Percentiles rank a stretch among this genome's conserved stretches.
phyloP scores from a whole-genome alignment of 1,139 yeast species.

The Blastobotrys capitulatus region DNA sequence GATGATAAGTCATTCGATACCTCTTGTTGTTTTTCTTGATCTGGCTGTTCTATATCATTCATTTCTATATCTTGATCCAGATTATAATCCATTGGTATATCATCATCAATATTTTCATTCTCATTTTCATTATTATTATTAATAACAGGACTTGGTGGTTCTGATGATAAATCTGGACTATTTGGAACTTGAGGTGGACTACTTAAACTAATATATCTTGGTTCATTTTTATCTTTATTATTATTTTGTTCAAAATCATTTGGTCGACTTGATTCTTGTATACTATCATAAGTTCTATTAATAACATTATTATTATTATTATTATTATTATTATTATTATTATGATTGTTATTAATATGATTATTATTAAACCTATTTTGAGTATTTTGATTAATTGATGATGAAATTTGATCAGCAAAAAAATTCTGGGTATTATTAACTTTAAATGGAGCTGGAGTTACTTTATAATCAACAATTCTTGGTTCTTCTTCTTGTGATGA shows the following conservation, averaged over 20 bases:
- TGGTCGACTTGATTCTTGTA: background rate
- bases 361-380: background rate
- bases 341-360: background rate
- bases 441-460: conserved; percentile 1
- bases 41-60: background rate
- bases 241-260: background rate
- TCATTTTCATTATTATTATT: background rate
- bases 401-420: conserved; percentile 8
- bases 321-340: background rate
- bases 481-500: background rate
- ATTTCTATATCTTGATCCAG: too few relatives aligned
- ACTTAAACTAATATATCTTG: background rate
- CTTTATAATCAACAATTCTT: background rate
- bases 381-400: conserved; percentile 1
- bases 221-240: background rate
- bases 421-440: background rate
- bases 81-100: too few relatives aligned
- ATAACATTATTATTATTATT: background rate
- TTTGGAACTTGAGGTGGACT: background rate
- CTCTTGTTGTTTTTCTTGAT: background rate
- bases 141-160: background rate
- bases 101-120: background rate
- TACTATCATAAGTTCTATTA: background rate
- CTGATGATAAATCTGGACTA: background rate
- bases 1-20: background rate